These are phyloP conservation scores for Nasturtium officinale DNA, from an alignment of 345 rosid genomes.

Conservation along the genomic window DNA sequence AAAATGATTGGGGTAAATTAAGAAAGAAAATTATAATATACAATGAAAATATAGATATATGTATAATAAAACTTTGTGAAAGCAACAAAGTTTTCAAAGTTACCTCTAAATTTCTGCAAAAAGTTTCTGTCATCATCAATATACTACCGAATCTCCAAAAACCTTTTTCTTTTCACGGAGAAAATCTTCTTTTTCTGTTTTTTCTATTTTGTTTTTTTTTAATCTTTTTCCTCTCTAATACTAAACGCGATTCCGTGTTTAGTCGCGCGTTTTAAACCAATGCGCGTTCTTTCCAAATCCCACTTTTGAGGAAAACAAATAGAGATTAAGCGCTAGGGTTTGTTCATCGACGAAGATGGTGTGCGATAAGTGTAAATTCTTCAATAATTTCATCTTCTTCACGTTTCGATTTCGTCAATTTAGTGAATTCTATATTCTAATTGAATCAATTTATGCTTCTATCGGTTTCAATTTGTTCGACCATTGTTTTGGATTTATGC, in stretches of 20 bases:
- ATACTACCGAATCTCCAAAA: no score
- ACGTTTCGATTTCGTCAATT: not conserved
- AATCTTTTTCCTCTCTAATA: no score
- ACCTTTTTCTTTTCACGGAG: no score
- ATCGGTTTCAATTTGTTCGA: not conserved
- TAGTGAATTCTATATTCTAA: not conserved
- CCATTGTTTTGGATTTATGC: not conserved
- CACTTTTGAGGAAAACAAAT: not conserved
- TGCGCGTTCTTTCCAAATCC: not conserved
- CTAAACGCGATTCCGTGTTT: not conserved
- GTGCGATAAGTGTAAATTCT: slow-evolving; percentile 82
- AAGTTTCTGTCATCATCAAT: no score
- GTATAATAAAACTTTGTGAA: no score
- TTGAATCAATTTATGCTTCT: not conserved
- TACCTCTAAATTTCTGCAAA: no score
- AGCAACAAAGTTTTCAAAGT: no score
- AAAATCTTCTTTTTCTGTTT: no score
- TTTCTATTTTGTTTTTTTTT: no score
- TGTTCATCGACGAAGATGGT: slow-evolving; percentile 58
- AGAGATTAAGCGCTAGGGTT: slow-evolving; percentile 30
- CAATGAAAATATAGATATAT: no score
- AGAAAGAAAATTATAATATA: no score
- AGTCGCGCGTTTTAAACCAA: not conserved
- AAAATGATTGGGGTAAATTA: no score
- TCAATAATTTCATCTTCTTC: not conserved